Evolutionary conservation across 768 basidiomycete species (phyloP), one percentile per base, ranked within the genome.

Genomic region (Hygrocybe punicea): DNA sequence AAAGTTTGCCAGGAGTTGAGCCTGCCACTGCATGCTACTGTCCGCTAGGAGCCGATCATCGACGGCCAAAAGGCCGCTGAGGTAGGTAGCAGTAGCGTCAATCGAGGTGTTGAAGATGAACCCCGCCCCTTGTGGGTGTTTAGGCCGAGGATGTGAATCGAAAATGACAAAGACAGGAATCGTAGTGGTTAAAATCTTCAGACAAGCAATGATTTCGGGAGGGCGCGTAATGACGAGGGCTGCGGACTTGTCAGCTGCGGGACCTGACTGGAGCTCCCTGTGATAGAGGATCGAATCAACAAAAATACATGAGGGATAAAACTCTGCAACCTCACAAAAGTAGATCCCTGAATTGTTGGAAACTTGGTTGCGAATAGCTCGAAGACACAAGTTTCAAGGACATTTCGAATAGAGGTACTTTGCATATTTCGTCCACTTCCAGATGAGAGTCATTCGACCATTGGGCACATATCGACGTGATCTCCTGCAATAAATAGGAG

Each of bases 221-320:
- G 87, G 85, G 19, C 85, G 84, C 0, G 87, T 89, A 58, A 89
- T 82, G 51, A 87, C 74, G 35, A 72, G 73, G 53, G 78, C 79
- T 45, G 76, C 56, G 51, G 74, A 65, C 4, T 58, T 68, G 29
- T 19, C 62, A 45, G 54, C 63, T 2, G 55, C 56, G 10, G 34
- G 54, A 19, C 55, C 56, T 40, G 65, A 67, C 66, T 78, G 62
- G 29, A 61, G 58, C 44, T 55, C 59, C 44, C 72, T 76, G 48
- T 4, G 58, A 52, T 13, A n/a, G 35, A 5, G 17, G n/a, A 13
- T 24, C 8, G 52, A 14, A 51, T 39, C 50, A 33, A 23, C 4
- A 37, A 16, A 56, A 14, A 35, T 35, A 14, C 16, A 49, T 42
- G 16, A n/a, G n/a, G n/a, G n/a, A n/a, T n/a, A n/a, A n/a, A n/a